These are phyloP conservation scores for Salix brachista DNA, from an alignment of 345 rosid genomes.

Conservation along the genomic window DNA sequence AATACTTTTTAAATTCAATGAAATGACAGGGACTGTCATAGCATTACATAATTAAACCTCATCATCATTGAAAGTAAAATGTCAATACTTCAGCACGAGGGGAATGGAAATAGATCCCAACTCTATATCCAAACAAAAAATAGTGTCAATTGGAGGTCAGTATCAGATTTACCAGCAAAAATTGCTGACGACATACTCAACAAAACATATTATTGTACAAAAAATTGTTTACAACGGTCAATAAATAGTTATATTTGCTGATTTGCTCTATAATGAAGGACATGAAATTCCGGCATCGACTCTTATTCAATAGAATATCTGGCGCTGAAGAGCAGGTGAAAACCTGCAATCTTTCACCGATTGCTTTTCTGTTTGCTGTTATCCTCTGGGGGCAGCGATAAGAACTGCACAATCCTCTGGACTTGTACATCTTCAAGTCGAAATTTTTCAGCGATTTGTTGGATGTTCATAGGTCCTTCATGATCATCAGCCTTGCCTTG, in stretches of 20 bases:
- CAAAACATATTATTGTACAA: background rate
- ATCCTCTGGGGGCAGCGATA: conserved; percentile 68
- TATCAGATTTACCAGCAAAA: background rate
- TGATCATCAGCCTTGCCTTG: conserved; percentile 82
- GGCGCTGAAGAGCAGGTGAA: conserved; percentile 1
- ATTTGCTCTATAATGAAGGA: background rate
- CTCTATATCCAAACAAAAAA: background rate
- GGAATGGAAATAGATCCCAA: background rate
- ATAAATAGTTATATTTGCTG: background rate
- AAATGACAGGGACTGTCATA: background rate
- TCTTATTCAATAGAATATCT: conserved; percentile 25
- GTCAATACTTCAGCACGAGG: background rate
- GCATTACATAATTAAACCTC: background rate
- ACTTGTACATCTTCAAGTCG: conserved; percentile 56
- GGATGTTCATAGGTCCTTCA: conserved; percentile 51
- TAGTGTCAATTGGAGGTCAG: background rate
- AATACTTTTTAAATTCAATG: no score
- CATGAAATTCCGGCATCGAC: background rate
- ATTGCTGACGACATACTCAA: background rate
- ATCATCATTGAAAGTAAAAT: background rate
- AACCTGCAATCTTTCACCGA: background rate
- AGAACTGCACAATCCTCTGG: conserved; percentile 47
- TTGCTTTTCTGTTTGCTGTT: conserved; percentile 23
- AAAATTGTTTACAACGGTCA: background rate
- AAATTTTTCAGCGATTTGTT: conserved; percentile 66